Percentiles rank a stretch among this genome's conserved stretches.
Conservation (phyloP, 1,139 yeast genomes). For the Eremothecium gossypii region DNA sequence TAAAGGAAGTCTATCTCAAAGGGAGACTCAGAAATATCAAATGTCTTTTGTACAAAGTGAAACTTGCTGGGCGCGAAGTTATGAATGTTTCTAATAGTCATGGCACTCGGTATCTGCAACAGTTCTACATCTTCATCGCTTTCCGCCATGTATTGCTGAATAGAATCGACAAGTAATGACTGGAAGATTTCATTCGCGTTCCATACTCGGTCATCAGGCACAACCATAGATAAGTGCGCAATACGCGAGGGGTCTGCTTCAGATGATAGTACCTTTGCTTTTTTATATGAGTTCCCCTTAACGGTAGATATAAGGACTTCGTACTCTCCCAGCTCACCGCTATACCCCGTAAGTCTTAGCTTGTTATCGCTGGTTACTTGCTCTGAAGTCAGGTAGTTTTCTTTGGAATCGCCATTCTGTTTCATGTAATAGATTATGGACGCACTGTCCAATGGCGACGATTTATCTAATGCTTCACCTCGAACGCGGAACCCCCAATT, state of each 20-base stretch:
- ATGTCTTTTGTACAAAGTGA: constrained; percentile 70
- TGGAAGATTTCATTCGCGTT: constrained; percentile 67
- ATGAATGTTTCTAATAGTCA: constrained; percentile 50
- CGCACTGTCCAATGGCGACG: constrained; percentile 25
- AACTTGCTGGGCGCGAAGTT: constrained; percentile 58
- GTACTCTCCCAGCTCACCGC: constrained; percentile 50
- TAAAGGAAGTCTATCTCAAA: constrained; percentile 69
- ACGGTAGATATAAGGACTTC: constrained; percentile 43
- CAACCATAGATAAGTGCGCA: constrained; percentile 58
- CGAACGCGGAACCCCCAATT: constrained; percentile 69
- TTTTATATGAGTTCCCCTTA: constrained; percentile 28
- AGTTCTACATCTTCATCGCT: constrained; percentile 32
- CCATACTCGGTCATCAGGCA: constrained; percentile 74
- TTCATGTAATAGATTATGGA: constrained; percentile 66
- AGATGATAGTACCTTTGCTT: constrained; percentile 33
- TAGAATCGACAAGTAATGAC: constrained; percentile 60
- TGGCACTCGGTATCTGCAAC: constrained; percentile 32
- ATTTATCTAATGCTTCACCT: constrained; percentile 44
- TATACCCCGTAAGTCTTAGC: constrained; percentile 43
- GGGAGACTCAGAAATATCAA: constrained; percentile 41
- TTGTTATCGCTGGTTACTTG: constrained; percentile 25
- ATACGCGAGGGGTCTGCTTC: constrained; percentile 45
- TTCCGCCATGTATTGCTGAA: constrained; percentile 38
- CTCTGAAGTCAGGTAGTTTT: constrained; percentile 22
- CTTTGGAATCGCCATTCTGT: constrained; percentile 51